Evolutionary conservation across 768 basidiomycete genomes (phyloP).

Genomic region (Macrolepiota fuliginosa): DNA sequence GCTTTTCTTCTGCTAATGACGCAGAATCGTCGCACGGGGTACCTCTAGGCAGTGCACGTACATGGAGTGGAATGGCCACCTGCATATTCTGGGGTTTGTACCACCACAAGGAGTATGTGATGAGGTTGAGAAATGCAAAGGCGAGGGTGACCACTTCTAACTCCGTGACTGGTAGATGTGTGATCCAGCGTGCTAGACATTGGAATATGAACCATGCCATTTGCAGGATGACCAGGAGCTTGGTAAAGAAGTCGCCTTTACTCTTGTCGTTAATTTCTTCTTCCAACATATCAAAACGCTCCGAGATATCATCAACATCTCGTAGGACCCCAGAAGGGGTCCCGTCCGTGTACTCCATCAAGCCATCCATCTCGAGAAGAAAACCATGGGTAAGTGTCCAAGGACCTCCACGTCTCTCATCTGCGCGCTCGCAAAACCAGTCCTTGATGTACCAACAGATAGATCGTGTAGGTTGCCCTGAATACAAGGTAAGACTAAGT

Average conservation of each 20-base stretch:
- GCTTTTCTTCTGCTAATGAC: not conserved
- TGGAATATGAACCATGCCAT: constrained; percentile 20
- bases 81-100: constrained; percentile 9
- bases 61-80: not conserved
- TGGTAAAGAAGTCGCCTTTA: constrained; percentile 23
- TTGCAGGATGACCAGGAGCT: constrained; percentile 21
- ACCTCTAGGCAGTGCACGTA: too few species aligned
- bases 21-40: not conserved
- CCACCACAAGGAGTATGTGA: constrained; percentile 10
- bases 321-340: not conserved
- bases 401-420: not conserved
- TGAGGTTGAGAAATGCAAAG: constrained; percentile 1
- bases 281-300: constrained; percentile 7
- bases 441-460: not conserved
- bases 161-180: not conserved
- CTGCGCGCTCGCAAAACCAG: not conserved
- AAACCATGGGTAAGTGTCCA: constrained; percentile 16
- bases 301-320: not conserved
- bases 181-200: not conserved
- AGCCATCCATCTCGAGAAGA: constrained; percentile 11
- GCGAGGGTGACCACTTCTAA: constrained; percentile 5
- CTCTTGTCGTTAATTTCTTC: constrained; percentile 22
- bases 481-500: not conserved
- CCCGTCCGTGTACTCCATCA: not conserved
- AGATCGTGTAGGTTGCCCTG: not conserved